Evolutionary conservation across 2,329 filamentous ascomycete genomes (phyloP).

Genomic region (Aspergillus sp.): DNA sequence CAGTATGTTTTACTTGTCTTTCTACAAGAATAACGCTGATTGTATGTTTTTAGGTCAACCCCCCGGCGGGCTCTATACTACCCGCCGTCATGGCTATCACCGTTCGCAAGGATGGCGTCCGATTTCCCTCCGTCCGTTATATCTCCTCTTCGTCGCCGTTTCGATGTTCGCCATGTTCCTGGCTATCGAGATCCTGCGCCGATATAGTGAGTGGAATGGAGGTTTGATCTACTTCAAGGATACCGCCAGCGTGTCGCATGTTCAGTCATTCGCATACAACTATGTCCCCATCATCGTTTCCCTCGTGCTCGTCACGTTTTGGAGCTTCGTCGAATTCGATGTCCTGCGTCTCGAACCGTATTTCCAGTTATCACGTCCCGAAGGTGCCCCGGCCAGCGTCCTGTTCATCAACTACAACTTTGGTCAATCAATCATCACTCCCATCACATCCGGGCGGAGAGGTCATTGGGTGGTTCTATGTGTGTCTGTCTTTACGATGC

Average conservation of each 20-base stretch:
- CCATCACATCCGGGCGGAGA: constrained; percentile 24
- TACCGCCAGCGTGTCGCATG: constrained; percentile 20
- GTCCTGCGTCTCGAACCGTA: constrained; percentile 45
- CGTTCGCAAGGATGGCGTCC: constrained; percentile 23
- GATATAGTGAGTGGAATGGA: constrained; percentile 21
- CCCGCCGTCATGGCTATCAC: constrained; percentile 2
- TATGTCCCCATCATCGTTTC: constrained; percentile 40
- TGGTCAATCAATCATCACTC: constrained; percentile 29
- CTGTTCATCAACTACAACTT: constrained; percentile 34
- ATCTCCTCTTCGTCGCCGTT: constrained; percentile 16
- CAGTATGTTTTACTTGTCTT: constrained; percentile 4
- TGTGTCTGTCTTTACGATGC: constrained; percentile 26
- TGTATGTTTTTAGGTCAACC: constrained; percentile 2
- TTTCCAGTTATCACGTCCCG: constrained; percentile 34
- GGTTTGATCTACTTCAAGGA: constrained; percentile 24
- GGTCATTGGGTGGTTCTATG: constrained; percentile 26
- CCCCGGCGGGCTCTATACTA: not conserved
- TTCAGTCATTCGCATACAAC: constrained; percentile 29
- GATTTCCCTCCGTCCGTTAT: constrained; percentile 25
- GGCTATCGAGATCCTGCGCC: constrained; percentile 22
- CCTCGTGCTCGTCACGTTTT: constrained; percentile 41
- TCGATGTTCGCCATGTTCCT: constrained; percentile 21
- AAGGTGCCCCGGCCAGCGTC: constrained; percentile 25
- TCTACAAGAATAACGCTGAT: no score
- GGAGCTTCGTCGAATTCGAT: constrained; percentile 46